Percentiles rank a stretch among this genome's conserved stretches.
Evolutionary conservation across 768 basidiomycete species (phyloP).

Genomic region (Kwoniella europaea): DNA sequence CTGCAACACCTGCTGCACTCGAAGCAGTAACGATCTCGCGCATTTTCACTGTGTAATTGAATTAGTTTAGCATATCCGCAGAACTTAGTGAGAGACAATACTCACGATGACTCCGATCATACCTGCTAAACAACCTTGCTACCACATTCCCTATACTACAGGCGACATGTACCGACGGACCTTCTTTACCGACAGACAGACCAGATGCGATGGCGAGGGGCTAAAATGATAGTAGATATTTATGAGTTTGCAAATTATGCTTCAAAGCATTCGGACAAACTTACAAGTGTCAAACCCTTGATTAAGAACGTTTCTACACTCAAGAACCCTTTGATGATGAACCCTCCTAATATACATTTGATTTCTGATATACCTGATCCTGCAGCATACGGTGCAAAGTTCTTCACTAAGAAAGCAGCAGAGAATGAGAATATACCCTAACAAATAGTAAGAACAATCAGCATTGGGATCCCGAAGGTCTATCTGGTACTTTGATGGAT

Average conservation of each 20-base stretch:
- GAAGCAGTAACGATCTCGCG: constrained; percentile 92
- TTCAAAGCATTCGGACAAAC: constrained; percentile 48
- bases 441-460: too few relatives aligned
- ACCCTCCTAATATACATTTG: constrained; percentile 95
- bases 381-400: constrained; percentile 91
- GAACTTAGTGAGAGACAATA: constrained; percentile 19
- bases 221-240: constrained; percentile 60
- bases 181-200: constrained; percentile 95
- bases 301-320: constrained; percentile 87
- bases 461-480: too few relatives aligned
- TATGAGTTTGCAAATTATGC: neutral
- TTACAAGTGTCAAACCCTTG: constrained; percentile 89
- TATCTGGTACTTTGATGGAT: too few relatives aligned
- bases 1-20: constrained; percentile 96
- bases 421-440: constrained; percentile 82
- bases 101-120: constrained; percentile 85
- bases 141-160: constrained; percentile 90
- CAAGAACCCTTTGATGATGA: constrained; percentile 94
- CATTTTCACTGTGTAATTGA: constrained; percentile 60
- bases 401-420: constrained; percentile 84
- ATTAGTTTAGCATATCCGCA: neutral
- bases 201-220: constrained; percentile 97
- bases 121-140: constrained; percentile 79
- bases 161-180: constrained; percentile 96
- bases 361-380: constrained; percentile 99